Base-by-base conservation (phyloP, 495 filamentous ascomycete genomes). In the Cryomyces antarcticus region DNA sequence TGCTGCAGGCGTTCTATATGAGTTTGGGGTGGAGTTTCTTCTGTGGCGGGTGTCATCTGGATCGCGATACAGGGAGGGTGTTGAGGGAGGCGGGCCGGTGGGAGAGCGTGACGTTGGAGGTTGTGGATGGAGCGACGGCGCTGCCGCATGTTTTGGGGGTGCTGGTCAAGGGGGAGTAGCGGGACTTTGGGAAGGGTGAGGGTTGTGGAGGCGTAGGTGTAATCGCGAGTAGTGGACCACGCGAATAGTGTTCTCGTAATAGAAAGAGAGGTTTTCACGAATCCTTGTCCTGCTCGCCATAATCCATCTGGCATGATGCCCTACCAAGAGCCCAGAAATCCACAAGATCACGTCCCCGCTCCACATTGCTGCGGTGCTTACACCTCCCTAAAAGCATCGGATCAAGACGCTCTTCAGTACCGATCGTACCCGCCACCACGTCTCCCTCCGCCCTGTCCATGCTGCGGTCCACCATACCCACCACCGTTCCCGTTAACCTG, bases 21-120 rank as follows among this genome's bases (percentile, higher is more conserved):
- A 0, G 52, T 2, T 11, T 55, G 5, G 58, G 57, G 4, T 61
- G 58, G 58, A 46, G 37, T 7, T 60, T 58, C 37, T 57, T 49
- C n/a, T 44, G 58, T 44, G 57, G 51, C 24, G 57, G 52, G 7
- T 61, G 58, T 40, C 37, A 49, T 31, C 13, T 61, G 27, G 50
- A 55, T 41, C 50, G 57, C 30, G 47, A 58, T 46, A 61, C 57
- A 2, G 39, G 37, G 31, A 31, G 41, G 24, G 45, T 35, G 33
- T 34, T 59, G 45, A 43, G 29, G 38, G 48, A 48, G 10, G 56
- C 41, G 5, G 42, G 40, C 1, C 45, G 41, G 11, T 59, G 56
- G 56, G 42, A 43, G 10, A 42, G 47, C 39, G 43, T 55, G 11
- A 17, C 50, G 5, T 42, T 59, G 39, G 24, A 50, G 43, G 45